Base-by-base conservation (phyloP, 176 grass and related monocot genomes). In the Zoysia pacifica region DNA sequence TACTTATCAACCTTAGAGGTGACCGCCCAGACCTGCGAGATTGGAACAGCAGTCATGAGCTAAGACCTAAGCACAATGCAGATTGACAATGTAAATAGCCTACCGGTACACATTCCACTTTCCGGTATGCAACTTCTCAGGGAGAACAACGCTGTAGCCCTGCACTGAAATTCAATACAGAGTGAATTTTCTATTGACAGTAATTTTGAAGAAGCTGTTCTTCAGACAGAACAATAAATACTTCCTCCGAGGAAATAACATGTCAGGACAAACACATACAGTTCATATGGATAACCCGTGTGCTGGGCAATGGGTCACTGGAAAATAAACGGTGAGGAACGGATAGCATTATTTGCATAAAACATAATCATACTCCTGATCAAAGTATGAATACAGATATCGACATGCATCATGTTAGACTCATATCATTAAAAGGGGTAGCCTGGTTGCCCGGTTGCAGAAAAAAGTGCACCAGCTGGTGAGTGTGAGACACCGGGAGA, bases 91-190 rank as follows among this genome's bases (percentile, higher is more conserved):
- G 50, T 49, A 70, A 73, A 78, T 42, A 65, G 4, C 81, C 13
- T 86, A 91, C 95, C 95, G 89, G 77, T 98, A 94, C 39, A 98
- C 95, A 81, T 98, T 93, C 92, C 95, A 98, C 72, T 94, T 98
- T 77, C 92, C 95, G 76, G 85, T 98, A 43, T 94, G 95, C 83
- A 98, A 83, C 80, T 93, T 98, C 82, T 98, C 95, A 16, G 95
- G 95, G 64, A 98, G 90, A 79, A 94, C 71, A 66, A 68, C 88
- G 60, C 95, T 92, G 86, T 94, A 98, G 35, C 92, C 88, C 76
- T 94, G 95, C 73, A 63, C 95, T 98, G 92, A 86, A 51, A n/a
- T 76, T 11, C 4, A 50, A 69, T 75, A 28, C 11, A 58, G 63
- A 66, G 46, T 51, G 65, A 84, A 62, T 58, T 28, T 28, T 28